Percentiles rank a stretch among this genome's conserved stretches.
Evolutionary conservation across 2,329 filamentous ascomycete genomes (phyloP).

Genomic region (Gremmenia infestans): DNA sequence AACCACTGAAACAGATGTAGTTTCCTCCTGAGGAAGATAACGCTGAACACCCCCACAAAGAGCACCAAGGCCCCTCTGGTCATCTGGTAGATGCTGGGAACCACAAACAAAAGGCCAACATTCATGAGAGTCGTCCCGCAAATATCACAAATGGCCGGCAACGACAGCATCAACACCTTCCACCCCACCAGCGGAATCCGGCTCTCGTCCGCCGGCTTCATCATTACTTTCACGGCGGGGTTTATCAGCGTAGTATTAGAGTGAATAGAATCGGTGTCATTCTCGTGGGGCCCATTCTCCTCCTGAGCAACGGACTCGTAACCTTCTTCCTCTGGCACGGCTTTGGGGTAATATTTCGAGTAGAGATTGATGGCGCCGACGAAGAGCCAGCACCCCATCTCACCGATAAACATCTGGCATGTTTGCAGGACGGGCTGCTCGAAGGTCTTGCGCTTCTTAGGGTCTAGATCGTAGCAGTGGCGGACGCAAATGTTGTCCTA

Average conservation of each 20-base stretch:
- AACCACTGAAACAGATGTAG: constrained; percentile 90
- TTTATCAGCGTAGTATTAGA: constrained; percentile 38
- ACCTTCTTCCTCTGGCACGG: constrained; percentile 43
- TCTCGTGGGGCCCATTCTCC: not conserved
- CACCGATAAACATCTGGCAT: constrained; percentile 95
- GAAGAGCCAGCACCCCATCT: constrained; percentile 94
- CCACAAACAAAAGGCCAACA: constrained; percentile 86
- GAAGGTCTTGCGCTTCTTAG: constrained; percentile 65
- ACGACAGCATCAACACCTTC: constrained; percentile 68
- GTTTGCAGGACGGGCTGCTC: constrained; percentile 96
- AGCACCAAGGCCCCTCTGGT: constrained; percentile 89
- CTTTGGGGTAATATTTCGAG: constrained; percentile 47
- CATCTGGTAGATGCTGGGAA: constrained; percentile 98
- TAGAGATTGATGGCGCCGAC: constrained; percentile 66
- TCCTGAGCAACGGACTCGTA: constrained; percentile 60
- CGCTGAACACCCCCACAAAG: constrained; percentile 93
- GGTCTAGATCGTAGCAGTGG: constrained; percentile 71
- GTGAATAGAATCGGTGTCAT: constrained; percentile 42
- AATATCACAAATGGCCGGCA: constrained; percentile 91
- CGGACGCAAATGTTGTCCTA: constrained; percentile 96
- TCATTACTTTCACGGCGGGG: constrained; percentile 48
- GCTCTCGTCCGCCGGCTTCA: constrained; percentile 46
- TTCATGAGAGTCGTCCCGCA: constrained; percentile 97
- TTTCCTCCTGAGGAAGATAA: constrained; percentile 77
- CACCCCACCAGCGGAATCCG: constrained; percentile 60